Conservation (phyloP, 164 flowering plant species). For the Taxillus chinensis region DNA sequence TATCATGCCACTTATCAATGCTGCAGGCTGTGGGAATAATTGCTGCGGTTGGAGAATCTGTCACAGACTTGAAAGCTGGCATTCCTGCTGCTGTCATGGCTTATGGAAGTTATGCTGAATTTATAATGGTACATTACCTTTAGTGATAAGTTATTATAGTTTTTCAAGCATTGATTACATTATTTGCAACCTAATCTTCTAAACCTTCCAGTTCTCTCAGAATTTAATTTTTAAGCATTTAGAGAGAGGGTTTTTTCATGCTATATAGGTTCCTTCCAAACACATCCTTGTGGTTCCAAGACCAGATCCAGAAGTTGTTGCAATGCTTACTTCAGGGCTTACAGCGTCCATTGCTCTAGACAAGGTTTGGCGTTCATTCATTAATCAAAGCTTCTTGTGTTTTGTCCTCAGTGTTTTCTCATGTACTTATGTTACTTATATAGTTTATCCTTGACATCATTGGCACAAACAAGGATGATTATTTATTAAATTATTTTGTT, state of each 20-base stretch:
- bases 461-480: neutral
- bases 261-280: constrained; percentile 62
- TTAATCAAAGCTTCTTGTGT: neutral
- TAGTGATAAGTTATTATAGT: neutral
- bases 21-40: constrained; percentile 89
- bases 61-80: constrained; percentile 57
- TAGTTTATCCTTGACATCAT: neutral
- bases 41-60: constrained; percentile 83
- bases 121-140: constrained; percentile 36
- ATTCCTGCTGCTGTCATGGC: constrained; percentile 87
- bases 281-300: constrained; percentile 70
- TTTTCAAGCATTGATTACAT: neutral
- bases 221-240: neutral
- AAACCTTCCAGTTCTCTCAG: neutral
- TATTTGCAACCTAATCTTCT: neutral
- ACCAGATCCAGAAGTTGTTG: constrained; percentile 97
- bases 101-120: constrained; percentile 89
- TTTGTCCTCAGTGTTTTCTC: no score
- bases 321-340: constrained; percentile 97
- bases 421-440: no score
- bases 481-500: neutral
- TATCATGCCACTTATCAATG: neutral
- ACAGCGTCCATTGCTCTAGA: constrained; percentile 94
- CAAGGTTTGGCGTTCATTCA: constrained; percentile 37
- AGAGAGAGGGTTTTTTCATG: neutral